phyloP scores from a whole-genome alignment of 2,329 filamentous ascomycete species.

The Fusarium nygamai region DNA sequence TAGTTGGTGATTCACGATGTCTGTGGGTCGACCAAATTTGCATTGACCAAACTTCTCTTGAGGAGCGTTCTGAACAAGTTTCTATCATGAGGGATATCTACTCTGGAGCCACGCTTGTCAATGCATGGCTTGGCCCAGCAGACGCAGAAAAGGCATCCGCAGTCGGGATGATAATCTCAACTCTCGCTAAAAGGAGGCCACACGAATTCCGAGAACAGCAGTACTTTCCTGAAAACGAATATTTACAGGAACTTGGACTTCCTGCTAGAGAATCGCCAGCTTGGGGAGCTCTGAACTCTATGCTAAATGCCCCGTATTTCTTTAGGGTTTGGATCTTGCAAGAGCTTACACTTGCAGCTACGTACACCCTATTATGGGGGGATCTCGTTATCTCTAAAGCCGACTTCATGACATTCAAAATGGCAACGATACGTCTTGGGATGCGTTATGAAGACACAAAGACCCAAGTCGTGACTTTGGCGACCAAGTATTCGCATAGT shows the following conservation, averaged over 20 bases:
- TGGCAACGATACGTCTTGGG: fast-evolving
- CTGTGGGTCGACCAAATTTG: background rate
- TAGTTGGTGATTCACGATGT: background rate
- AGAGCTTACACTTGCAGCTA: fast-evolving
- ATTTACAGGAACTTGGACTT: background rate
- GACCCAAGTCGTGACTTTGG: fast-evolving
- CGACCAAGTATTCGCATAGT: fast-evolving
- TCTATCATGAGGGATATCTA: background rate
- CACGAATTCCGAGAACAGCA: background rate
- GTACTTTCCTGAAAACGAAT: background rate
- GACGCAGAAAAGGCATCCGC: background rate
- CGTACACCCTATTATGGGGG: fast-evolving
- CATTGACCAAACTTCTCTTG: background rate
- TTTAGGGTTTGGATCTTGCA: background rate
- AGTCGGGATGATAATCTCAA: fast-evolving
- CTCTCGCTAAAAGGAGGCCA: background rate
- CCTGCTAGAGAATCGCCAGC: fast-evolving
- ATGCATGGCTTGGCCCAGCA: background rate
- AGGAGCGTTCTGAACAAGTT: background rate
- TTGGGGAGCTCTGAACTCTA: background rate
- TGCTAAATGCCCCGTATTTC: background rate
- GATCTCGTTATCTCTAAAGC: fast-evolving
- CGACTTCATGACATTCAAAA: fast-evolving
- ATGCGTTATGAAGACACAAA: background rate
- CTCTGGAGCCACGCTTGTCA: background rate